These are phyloP conservation scores for Ascochyta pisi DNA, from an alignment of 2,329 filamentous ascomycete species.

Conservation along the genomic window DNA sequence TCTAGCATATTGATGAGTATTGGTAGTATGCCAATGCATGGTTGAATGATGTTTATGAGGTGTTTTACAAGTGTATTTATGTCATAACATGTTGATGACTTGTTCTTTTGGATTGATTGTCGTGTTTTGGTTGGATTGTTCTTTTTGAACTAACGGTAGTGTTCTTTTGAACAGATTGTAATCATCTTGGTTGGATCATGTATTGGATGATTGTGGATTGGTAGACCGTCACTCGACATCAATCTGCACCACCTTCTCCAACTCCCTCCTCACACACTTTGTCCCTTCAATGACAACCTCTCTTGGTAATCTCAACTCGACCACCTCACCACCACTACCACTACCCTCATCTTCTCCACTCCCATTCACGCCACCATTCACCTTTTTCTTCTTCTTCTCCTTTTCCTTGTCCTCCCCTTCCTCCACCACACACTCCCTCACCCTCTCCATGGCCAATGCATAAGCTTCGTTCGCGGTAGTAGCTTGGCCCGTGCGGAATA, in stretches of 20 bases:
- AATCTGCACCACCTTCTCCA: constrained; percentile 58
- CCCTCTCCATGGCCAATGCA: constrained; percentile 56
- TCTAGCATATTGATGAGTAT: constrained; percentile 13
- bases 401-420: constrained; percentile 5
- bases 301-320: constrained; percentile 55
- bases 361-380: constrained; percentile 34
- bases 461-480: constrained; percentile 64
- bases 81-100: no score
- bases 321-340: no score
- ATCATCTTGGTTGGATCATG: no score
- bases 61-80: background rate
- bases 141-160: no score
- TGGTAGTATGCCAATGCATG: constrained; percentile 3
- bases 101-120: no score
- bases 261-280: constrained; percentile 58
- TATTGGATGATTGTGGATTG: no score
- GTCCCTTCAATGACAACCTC: constrained; percentile 59
- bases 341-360: constrained; percentile 26
- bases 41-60: background rate
- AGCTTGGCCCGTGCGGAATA: constrained; percentile 65
- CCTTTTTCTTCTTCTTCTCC: background rate
- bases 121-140: no score
- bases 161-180: no score
- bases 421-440: constrained; percentile 20
- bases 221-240: background rate